Evolutionary conservation across 1,284 basidiomycete genomes (phyloP).

Genomic region (Cryptococcus floricola): DNA sequence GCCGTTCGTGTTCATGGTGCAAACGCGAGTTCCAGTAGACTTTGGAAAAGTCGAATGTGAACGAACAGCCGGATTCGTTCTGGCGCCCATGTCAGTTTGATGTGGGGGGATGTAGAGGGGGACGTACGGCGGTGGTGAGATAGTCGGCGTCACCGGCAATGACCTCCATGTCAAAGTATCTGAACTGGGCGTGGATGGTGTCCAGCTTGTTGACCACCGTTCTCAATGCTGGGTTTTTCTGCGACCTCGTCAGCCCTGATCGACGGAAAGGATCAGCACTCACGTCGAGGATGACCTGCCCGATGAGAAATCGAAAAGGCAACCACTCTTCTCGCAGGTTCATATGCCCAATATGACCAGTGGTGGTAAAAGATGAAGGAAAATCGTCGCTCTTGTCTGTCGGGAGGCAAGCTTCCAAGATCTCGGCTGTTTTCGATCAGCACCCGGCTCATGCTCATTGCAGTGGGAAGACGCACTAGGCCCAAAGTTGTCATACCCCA

Average conservation of each 20-base stretch:
- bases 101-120: neutral
- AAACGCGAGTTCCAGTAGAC: constrained; percentile 99
- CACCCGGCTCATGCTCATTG: neutral
- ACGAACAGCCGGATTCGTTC: constrained; percentile 78
- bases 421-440: constrained; percentile 60
- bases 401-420: constrained; percentile 74
- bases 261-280: constrained; percentile 36
- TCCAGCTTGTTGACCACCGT: constrained; percentile 97
- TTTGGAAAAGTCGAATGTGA: constrained; percentile 88
- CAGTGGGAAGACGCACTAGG: constrained; percentile 56
- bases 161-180: constrained; percentile 96
- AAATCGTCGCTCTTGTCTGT: constrained; percentile 68
- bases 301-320: constrained; percentile 86
- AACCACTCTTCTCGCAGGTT: constrained; percentile 88
- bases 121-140: constrained; percentile 71
- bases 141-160: constrained; percentile 85
- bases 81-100: constrained; percentile 37
- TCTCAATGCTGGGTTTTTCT: neutral
- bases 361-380: constrained; percentile 81
- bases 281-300: constrained; percentile 85
- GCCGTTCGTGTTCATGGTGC: constrained; percentile 82
- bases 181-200: constrained; percentile 78
- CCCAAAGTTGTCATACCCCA: constrained; percentile 82
- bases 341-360: constrained; percentile 90
- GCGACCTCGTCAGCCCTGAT: too few species aligned